Percentiles rank a stretch among this genome's conserved stretches.
phyloP scores from a whole-genome alignment of 495 filamentous ascomycete species.

The Extremus antarcticus region DNA sequence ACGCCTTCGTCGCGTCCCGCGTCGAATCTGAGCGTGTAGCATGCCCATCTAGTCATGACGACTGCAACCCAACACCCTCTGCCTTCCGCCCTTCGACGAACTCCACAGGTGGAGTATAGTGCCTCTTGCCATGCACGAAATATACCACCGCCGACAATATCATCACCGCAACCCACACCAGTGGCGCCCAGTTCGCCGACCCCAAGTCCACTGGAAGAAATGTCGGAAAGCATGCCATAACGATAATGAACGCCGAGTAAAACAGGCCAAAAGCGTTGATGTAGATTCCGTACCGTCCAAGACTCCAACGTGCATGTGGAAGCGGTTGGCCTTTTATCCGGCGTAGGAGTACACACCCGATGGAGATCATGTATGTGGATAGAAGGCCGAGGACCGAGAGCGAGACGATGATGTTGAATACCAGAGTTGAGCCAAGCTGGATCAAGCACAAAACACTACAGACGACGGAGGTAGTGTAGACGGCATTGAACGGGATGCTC shows the following conservation, averaged over 20 bases:
- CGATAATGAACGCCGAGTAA: slow-evolving; percentile 23
- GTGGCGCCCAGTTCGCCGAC: slow-evolving; percentile 26
- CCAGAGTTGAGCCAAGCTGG: slow-evolving; percentile 24
- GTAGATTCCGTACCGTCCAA: slow-evolving; percentile 7
- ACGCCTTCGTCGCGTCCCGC: no score
- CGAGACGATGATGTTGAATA: slow-evolving; percentile 26
- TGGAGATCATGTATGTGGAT: slow-evolving; percentile 22
- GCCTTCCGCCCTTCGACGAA: slow-evolving; percentile 30
- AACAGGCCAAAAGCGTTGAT: slow-evolving; percentile 22
- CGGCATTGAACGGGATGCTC: slow-evolving; percentile 27
- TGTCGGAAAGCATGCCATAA: slow-evolving; percentile 29
- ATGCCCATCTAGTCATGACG: background rate
- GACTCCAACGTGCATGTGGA: slow-evolving; percentile 3
- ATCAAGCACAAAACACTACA: slow-evolving; percentile 22
- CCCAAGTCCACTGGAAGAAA: slow-evolving; percentile 15
- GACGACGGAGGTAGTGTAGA: slow-evolving; percentile 20
- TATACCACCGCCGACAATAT: slow-evolving; percentile 21
- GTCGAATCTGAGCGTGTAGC: no score
- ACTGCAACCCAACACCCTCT: slow-evolving; percentile 24
- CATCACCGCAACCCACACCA: slow-evolving; percentile 25
- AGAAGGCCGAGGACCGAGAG: slow-evolving; percentile 21
- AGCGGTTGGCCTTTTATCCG: slow-evolving; percentile 4
- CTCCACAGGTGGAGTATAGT: slow-evolving; percentile 28
- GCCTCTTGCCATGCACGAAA: slow-evolving; percentile 21
- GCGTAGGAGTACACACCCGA: slow-evolving; percentile 9